These are phyloP conservation scores for Ustulina deusta DNA, from an alignment of 2,329 filamentous ascomycete genomes.

Conservation along the genomic window DNA sequence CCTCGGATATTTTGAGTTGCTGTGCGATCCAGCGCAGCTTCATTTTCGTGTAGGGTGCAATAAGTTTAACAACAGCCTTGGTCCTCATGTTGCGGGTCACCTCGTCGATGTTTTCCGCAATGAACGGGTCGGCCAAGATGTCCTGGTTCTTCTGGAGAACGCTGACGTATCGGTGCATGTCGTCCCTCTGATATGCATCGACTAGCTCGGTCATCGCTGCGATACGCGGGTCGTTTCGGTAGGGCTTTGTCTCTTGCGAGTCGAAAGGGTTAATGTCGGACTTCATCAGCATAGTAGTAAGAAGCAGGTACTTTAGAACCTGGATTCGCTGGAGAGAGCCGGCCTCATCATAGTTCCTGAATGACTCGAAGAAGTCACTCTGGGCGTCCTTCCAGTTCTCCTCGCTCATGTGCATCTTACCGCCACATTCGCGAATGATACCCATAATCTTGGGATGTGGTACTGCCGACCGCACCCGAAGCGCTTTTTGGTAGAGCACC, in stretches of 20 bases:
- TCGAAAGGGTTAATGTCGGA: constrained; percentile 99
- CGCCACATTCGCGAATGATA: constrained; percentile 97
- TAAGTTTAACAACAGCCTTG: constrained; percentile 91
- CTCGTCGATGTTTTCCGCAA: constrained; percentile 98
- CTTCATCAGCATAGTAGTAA: constrained; percentile 98
- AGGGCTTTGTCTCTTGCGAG: constrained; percentile 98
- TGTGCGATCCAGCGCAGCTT: constrained; percentile 87
- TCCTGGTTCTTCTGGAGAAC: constrained; percentile 90
- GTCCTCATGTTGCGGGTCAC: constrained; percentile 98
- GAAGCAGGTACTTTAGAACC: constrained; percentile 94
- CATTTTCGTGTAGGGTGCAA: constrained; percentile 95
- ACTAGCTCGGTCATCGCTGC: constrained; percentile 97
- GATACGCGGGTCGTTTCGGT: constrained; percentile 94
- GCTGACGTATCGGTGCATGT: constrained; percentile 90
- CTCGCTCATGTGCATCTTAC: constrained; percentile 99
- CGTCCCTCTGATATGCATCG: constrained; percentile 94
- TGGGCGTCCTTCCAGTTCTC: constrained; percentile 99
- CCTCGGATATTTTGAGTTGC: constrained; percentile 87
- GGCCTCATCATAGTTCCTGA: constrained; percentile 98
- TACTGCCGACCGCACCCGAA: constrained; percentile 94
- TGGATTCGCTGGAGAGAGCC: constrained; percentile 96
- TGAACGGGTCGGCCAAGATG: constrained; percentile 91
- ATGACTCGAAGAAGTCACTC: constrained; percentile 98
- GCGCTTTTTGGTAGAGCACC: constrained; percentile 87
- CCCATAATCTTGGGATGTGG: constrained; percentile 99